Conservation (phyloP, 768 basidiomycete genomes). For the Nevesoporus exiguus region DNA sequence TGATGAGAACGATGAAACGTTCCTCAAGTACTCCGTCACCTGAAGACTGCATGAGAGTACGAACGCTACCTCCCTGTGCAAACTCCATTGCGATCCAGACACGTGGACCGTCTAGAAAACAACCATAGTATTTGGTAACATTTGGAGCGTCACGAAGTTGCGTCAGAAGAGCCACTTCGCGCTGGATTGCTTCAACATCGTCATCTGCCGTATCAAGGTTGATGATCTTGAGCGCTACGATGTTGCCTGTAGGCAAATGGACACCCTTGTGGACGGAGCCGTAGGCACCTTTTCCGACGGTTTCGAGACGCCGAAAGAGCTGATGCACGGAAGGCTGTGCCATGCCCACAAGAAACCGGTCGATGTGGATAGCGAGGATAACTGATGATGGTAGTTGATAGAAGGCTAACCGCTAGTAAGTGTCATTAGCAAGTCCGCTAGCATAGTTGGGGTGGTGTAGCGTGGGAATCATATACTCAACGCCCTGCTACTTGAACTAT, state of each 20-base stretch:
- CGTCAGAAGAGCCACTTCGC: constrained; percentile 88
- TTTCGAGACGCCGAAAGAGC: constrained; percentile 81
- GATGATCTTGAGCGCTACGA: constrained; percentile 98
- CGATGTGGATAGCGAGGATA: neutral
- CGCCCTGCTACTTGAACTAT: neutral
- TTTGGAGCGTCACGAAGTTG: constrained; percentile 89
- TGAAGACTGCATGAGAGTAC: constrained; percentile 88
- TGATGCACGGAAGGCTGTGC: constrained; percentile 67
- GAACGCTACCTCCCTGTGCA: constrained; percentile 91
- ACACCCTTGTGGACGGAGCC: constrained; percentile 93
- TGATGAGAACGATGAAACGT: constrained; percentile 81
- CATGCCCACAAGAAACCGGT: constrained; percentile 21
- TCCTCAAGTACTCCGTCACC: constrained; percentile 79
- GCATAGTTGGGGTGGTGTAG: neutral
- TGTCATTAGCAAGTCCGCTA: neutral
- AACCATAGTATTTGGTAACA: constrained; percentile 95
- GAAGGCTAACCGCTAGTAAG: neutral
- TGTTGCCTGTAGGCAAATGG: constrained; percentile 78
- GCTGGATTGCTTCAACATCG: constrained; percentile 94
- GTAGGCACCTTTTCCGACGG: constrained; percentile 94
- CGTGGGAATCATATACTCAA: constrained; percentile 19
- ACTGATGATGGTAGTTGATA: neutral
- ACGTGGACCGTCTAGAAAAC: constrained; percentile 89
- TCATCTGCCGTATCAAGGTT: constrained; percentile 96
- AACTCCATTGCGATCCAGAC: constrained; percentile 99